phyloP scores from a whole-genome alignment of 805 yeast species.

The Candida stauntonica region DNA sequence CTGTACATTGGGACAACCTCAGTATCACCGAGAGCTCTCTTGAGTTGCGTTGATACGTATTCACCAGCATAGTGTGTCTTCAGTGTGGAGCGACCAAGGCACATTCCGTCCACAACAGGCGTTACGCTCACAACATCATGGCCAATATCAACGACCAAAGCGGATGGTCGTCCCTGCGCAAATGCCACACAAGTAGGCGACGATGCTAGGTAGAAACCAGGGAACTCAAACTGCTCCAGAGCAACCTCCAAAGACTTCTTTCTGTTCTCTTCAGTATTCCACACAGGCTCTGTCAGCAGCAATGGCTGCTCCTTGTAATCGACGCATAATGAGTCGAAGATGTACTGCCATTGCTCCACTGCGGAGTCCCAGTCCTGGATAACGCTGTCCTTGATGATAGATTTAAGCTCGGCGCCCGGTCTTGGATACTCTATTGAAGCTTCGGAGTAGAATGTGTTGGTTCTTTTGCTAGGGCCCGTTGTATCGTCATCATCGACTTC shows the following conservation, averaged over 20 bases:
- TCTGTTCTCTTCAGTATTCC: constrained; percentile 70
- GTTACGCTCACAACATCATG: constrained; percentile 74
- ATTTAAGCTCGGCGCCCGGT: constrained; percentile 45
- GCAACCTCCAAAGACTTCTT: constrained; percentile 65
- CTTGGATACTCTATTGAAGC: constrained; percentile 49
- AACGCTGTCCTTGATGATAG: constrained; percentile 56
- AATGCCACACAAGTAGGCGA: constrained; percentile 86
- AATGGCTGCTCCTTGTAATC: constrained; percentile 68
- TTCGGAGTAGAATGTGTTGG: constrained; percentile 32
- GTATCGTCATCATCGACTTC: constrained; percentile 25
- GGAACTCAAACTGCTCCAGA: constrained; percentile 64
- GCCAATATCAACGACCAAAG: constrained; percentile 82
- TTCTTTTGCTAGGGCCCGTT: constrained; percentile 18
- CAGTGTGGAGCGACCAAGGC: constrained; percentile 62
- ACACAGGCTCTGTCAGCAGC: constrained; percentile 79
- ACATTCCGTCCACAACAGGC: constrained; percentile 80
- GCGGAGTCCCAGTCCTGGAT: constrained; percentile 88
- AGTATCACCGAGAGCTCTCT: constrained; percentile 34
- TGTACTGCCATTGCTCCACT: constrained; percentile 62
- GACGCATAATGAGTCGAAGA: constrained; percentile 49
- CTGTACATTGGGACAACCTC: constrained; percentile 43
- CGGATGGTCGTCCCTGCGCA: constrained; percentile 83
- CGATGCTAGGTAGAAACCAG: constrained; percentile 78
- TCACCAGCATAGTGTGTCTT: constrained; percentile 74
- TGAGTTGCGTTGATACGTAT: constrained; percentile 53